A percentile compares a stretch with the other conserved stretches of the same genome.
Evolutionary conservation across 805 yeast species (phyloP).

Genomic region (Saccharomycopsis babjevae): DNA sequence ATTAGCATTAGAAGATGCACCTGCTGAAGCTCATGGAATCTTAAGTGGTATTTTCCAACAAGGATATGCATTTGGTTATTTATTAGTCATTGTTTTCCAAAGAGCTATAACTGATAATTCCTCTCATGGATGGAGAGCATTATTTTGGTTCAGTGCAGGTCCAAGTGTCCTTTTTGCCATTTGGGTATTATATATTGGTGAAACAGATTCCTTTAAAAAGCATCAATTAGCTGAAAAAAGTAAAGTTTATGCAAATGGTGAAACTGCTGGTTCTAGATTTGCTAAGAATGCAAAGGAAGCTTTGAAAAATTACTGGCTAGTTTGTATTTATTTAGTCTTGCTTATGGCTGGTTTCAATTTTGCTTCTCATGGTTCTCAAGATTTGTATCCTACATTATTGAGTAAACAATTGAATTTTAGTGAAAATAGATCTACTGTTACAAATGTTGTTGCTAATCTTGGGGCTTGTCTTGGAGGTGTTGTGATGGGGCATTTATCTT

Average conservation of each 20-base stretch:
- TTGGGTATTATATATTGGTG: conserved; percentile 53
- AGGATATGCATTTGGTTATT: conserved; percentile 56
- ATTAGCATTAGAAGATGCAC: conserved; percentile 58
- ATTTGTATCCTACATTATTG: conserved; percentile 56
- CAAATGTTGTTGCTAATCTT: conserved; percentile 50
- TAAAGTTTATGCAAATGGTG: conserved; percentile 22
- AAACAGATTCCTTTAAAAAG: conserved; percentile 43
- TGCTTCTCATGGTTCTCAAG: conserved; percentile 67
- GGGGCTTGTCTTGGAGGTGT: conserved; percentile 64
- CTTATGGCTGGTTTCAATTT: conserved; percentile 64
- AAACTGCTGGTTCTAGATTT: conserved; percentile 12
- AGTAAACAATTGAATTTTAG: conserved; percentile 40
- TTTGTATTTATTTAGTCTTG: conserved; percentile 44
- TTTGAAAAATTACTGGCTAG: conserved; percentile 47
- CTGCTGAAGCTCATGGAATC: conserved; percentile 47
- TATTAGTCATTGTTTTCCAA: conserved; percentile 51
- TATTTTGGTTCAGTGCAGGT: conserved; percentile 65
- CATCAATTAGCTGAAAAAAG: conserved; percentile 20
- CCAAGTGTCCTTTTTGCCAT: conserved; percentile 47
- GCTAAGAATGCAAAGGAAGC: conserved; percentile 23
- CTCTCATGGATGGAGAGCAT: conserved; percentile 53
- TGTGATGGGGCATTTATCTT: conserved; percentile 45
- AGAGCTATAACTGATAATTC: conserved; percentile 49
- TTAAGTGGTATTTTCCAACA: conserved; percentile 49
- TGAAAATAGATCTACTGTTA: conserved; percentile 42